Evolutionary conservation across 2,329 filamentous ascomycete species (phyloP).

Genomic region (Botryotinia globosa): DNA sequence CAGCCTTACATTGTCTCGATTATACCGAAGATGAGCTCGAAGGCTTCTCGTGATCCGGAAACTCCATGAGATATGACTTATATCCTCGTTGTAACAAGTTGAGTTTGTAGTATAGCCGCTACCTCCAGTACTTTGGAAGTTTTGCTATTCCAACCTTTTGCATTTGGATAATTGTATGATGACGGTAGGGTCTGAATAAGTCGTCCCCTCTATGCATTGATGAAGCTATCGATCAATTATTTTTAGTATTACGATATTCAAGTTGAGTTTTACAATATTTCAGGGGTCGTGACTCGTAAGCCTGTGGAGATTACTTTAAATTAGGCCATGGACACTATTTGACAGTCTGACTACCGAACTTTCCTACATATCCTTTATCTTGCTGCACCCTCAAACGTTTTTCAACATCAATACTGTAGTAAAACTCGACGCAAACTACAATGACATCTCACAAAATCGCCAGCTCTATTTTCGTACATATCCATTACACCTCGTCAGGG

Average conservation of each 20-base stretch:
- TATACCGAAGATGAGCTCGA: not conserved
- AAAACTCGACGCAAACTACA: not conserved
- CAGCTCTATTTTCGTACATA: not conserved
- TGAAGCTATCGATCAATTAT: not conserved
- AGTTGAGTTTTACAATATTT: not conserved
- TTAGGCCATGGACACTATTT: not conserved
- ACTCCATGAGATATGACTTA: not conserved
- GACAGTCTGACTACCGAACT: not conserved
- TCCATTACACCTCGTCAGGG: not conserved
- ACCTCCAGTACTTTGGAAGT: not conserved
- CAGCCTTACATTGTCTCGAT: not conserved
- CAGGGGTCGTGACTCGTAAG: too few species aligned
- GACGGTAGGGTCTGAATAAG: not conserved
- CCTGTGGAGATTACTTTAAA: not conserved
- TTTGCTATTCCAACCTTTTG: not conserved
- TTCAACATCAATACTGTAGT: not conserved
- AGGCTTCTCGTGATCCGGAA: not conserved
- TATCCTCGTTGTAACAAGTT: not conserved
- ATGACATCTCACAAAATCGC: not conserved
- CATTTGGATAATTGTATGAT: not conserved
- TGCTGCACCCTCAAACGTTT: not conserved
- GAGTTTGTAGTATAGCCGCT: not conserved
- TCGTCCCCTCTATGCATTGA: not conserved
- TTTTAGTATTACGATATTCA: not conserved
- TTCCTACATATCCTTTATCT: not conserved